Evolutionary conservation across 495 filamentous ascomycete species (phyloP), one percentile per base, ranked within the genome.

Genomic region (Penicillium manginii): DNA sequence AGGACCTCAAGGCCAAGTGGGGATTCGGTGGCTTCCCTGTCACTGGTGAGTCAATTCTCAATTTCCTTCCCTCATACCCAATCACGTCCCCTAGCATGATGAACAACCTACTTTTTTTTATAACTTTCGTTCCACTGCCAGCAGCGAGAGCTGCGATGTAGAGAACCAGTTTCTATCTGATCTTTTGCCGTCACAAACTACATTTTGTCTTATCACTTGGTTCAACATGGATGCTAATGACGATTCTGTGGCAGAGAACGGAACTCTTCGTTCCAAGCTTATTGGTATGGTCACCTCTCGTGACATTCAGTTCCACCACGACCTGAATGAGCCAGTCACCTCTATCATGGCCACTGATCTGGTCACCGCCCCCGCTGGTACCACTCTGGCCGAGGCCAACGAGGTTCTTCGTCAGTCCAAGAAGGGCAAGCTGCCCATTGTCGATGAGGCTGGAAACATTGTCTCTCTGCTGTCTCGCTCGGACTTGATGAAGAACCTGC

Each of bases 61-160:
- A 43, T 50, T 58, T 51, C 58, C 61, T 60, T 61, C 47, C 51
- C 45, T 9, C 11, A 2, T 47, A 45, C 42, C 18, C 37, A 61
- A 54, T 50, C 58, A 54, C 56, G 31, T 45, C 47, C 17, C 53
- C 35, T 56, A 9, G 64, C 65, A 78, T 84, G 80, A 96, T 96
- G 91, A 92, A 85, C 83, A 75, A 72, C 84, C 81, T 78, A 29
- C 78, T 80, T 81, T 76, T 76, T 73, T 73, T 81, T 77, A 88
- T 97, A 97, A 98, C 94, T 98, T 98, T 98, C 94, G 96, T 98
- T 98, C 96, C 91, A 91, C 96, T 92, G 91, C 40, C 81, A 88
- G 86, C 90, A 84, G 83, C 82, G 84, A 78, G 66, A 83, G 88
- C 87, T 83, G 90, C 88, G 78, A 78, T 96, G 92, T 82, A 91